Evolutionary conservation across 176 grass and related monocot species (phyloP).

Genomic region (Tillandsia leiboldiana): DNA sequence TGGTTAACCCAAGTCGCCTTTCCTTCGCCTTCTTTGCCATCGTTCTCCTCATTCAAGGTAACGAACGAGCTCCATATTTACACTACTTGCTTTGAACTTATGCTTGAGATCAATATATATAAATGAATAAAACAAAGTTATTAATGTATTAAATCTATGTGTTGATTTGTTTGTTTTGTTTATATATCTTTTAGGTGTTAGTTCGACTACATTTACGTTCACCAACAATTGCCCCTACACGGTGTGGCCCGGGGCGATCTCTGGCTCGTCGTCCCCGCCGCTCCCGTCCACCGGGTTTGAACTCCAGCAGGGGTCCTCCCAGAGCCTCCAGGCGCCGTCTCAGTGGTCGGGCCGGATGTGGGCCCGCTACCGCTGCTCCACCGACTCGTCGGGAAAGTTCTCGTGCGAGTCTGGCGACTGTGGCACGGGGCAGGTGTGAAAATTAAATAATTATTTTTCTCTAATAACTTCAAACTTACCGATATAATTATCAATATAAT

Average conservation of each 20-base stretch:
- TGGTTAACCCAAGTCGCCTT: no score
- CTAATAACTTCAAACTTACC: no score
- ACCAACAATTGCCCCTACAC: conserved; percentile 41
- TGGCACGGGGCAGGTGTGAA: conserved; percentile 22
- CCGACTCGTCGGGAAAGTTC: conserved; percentile 25
- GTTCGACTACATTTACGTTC: conserved; percentile 39
- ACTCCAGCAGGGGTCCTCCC: conserved; percentile 13
- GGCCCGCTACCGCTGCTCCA: conserved; percentile 32
- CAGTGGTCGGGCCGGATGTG: conserved; percentile 52
- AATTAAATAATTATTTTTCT: background rate
- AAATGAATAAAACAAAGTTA: no score
- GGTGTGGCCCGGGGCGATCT: conserved; percentile 39
- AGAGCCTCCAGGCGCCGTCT: conserved; percentile 1
- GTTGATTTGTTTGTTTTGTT: no score
- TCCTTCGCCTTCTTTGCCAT: no score
- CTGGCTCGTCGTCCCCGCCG: background rate
- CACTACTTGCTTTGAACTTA: no score
- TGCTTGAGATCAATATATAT: no score
- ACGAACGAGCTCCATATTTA: no score
- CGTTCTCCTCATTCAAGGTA: no score
- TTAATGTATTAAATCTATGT: no score
- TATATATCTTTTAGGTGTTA: conserved; percentile 11
- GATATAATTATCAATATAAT: no score
- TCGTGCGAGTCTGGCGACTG: conserved; percentile 47
- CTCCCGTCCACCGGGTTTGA: conserved; percentile 44